Base-by-base conservation (phyloP, 164 flowering plant species). In the Warburgia ugandensis region DNA sequence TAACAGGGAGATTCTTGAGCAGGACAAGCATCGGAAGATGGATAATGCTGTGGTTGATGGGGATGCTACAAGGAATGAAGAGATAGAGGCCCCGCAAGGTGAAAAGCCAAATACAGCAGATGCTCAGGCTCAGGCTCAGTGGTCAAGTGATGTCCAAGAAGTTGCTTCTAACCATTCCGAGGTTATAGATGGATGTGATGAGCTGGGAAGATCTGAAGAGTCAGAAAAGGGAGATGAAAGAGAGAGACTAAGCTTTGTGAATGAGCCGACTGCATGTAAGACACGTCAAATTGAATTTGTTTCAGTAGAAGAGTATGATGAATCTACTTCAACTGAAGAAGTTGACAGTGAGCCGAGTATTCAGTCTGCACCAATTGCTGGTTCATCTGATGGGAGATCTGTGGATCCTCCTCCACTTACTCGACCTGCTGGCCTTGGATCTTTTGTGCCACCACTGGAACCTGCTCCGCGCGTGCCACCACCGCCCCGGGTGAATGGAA, bases 381-480 rank as follows among this genome's bases (percentile, higher is more conserved):
- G 35, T 1, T 35, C 54, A 23, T 38, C 20, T 33, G 29, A 14
- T 29, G 56, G 40, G 33, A 70, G 56, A 33, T 45, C 79, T 51
- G 47, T 61, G 20, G 55, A 51, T 58, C 23, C 69, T 49, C 33
- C 75, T 19, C 59, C 67, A 40, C 70, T 85, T 49, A 51, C 71
- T 55, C 84, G 76, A 47, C 97, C 99, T 51, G 95, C 97, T 59
- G 99, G 99, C 39, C 97, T 92, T 62, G 99, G 99, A 1, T 76
- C 89, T 48, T 86, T 80, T 46, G 89, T 94, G 17, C 84, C 97
- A 7, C 69, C 84, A 4, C 59, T 86, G 59, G 95, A 80, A 63
- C 84, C 97, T 59, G 73, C 87, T 32, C 65, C 85, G 30, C 78
- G 95, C 49, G 76, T 54, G 13, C 73, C 48, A 14, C 94, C 76